Evolutionary conservation across 192 early-diverging fungal species (phyloP), one percentile per base, ranked within the genome.

Genomic region (Chytriomyces sp.): DNA sequence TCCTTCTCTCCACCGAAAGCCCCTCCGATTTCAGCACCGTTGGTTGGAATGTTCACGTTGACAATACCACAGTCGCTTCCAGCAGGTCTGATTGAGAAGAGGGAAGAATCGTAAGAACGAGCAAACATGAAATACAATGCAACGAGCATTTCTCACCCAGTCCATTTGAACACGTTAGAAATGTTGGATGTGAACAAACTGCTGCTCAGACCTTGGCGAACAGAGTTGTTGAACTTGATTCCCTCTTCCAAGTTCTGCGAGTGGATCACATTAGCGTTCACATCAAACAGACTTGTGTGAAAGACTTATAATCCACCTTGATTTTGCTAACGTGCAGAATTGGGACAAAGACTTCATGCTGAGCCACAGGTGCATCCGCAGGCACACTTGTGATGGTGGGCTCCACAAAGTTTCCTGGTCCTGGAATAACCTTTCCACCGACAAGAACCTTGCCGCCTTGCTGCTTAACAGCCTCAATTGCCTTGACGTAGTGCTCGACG

Each of bases 1-100:
- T 98, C 96, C 88, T 98, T 98, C 86, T 98, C 94, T 66, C 96
- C 96, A 60, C 96, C 96, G 86, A 98, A 97, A 6, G 96, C 96
- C 59, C 95, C 95, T 50, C 96, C 96, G 83, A 98, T 95, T 87
- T 98, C 96, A 44, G 96, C 95, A 53, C 96, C 96, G 83, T 94
- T 96, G 67, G 96, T 97, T 28, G 96, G 95, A 77, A 98, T 93
- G 88, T 98, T 98, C 69, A 96, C 91, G 83, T 96, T 97, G 82
- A 96, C 93, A 65, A 86, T 88, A 45, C 95, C 95, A 69, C 93
- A 96, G 86, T 97, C 96, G 18, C 94, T 94, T 49, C 96, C 96
- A 13, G 87, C 78, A 35, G 96, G 92, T 13, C 83, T 75, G 69
- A n/a, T 47, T 26, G 50, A 10, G 44, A 28, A 23, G 8, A 43